A percentile compares a stretch with the other conserved stretches of the same genome.
Conservation (phyloP, 768 basidiomycete genomes). For the Tylopilus cervinicoccineus region DNA sequence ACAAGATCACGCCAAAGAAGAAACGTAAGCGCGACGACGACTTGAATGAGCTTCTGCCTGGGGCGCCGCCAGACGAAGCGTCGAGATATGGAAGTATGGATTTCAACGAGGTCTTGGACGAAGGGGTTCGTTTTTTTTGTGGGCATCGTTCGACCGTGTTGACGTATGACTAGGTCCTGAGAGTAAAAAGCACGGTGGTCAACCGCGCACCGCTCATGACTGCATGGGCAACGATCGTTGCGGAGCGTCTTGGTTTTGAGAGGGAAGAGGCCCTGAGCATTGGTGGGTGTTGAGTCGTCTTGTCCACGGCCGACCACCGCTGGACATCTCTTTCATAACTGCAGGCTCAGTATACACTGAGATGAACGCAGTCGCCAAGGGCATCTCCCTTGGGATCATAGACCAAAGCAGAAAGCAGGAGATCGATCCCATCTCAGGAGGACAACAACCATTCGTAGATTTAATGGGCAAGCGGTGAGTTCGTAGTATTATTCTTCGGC, state of each 20-base stretch:
- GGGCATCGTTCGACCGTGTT: not conserved
- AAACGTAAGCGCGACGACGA: conserved; percentile 42
- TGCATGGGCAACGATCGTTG: conserved; percentile 86
- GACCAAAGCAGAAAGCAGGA: conserved; percentile 50
- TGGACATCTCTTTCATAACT: not conserved
- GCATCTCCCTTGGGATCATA: conserved; percentile 77
- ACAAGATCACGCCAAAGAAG: conserved; percentile 50
- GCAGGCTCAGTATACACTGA: conserved; percentile 91
- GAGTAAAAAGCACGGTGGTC: conserved; percentile 57
- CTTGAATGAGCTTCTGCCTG: conserved; percentile 57
- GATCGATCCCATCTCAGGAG: conserved; percentile 50
- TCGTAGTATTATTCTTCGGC: not conserved
- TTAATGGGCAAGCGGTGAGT: conserved; percentile 72
- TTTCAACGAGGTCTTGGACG: conserved; percentile 71
- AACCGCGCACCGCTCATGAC: conserved; percentile 96
- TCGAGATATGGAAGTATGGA: conserved; percentile 52
- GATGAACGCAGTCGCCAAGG: conserved; percentile 85
- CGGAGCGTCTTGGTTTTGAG: conserved; percentile 81
- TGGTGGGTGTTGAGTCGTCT: conserved; percentile 43
- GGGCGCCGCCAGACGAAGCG: conserved; percentile 46
- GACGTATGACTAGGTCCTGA: conserved; percentile 46
- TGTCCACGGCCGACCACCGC: not conserved
- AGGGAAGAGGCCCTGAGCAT: conserved; percentile 90
- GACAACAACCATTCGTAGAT: conserved; percentile 80
- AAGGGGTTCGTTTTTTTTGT: conserved; percentile 46